A percentile compares a stretch with the other conserved stretches of the same genome.
Conservation (phyloP, 768 basidiomycete genomes). For the Omphalotus guepiniiformis region DNA sequence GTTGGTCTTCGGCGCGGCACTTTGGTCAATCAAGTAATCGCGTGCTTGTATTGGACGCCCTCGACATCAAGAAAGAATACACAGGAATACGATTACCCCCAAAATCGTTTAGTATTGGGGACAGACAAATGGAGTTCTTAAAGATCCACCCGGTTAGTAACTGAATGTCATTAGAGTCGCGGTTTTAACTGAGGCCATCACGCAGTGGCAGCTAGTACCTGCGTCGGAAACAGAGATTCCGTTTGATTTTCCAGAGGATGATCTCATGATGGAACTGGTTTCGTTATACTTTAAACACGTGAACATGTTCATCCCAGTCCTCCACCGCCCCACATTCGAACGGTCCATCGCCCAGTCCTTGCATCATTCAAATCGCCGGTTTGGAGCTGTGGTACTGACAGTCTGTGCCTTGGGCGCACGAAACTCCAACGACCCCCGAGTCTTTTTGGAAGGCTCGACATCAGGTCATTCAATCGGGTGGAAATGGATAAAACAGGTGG, state of each 20-base stretch:
- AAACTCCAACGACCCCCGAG: constrained; percentile 35
- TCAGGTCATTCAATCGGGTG: constrained; percentile 36
- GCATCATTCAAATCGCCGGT: constrained; percentile 34
- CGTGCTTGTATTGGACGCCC: constrained; percentile 28
- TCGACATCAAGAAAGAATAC: constrained; percentile 35
- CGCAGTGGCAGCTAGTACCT: constrained; percentile 16
- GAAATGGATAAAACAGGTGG: constrained; percentile 44
- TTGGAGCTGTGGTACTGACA: constrained; percentile 43
- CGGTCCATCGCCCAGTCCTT: constrained; percentile 31
- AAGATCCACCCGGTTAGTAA: constrained; percentile 14
- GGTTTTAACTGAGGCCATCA: not conserved
- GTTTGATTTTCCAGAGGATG: constrained; percentile 30
- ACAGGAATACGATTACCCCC: constrained; percentile 17
- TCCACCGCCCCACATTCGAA: constrained; percentile 52
- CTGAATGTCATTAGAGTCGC: not conserved
- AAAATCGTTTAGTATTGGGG: not conserved
- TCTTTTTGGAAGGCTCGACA: constrained; percentile 15
- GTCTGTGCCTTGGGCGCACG: constrained; percentile 51
- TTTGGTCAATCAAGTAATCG: constrained; percentile 30
- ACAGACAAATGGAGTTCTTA: constrained; percentile 18
- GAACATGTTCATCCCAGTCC: constrained; percentile 38
- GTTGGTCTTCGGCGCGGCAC: constrained; percentile 15
- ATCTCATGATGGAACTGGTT: constrained; percentile 39
- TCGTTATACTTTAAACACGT: constrained; percentile 44
- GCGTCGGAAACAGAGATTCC: constrained; percentile 9